Conservation (phyloP, 306 rosid genomes). For the Mimosa pudica region DNA sequence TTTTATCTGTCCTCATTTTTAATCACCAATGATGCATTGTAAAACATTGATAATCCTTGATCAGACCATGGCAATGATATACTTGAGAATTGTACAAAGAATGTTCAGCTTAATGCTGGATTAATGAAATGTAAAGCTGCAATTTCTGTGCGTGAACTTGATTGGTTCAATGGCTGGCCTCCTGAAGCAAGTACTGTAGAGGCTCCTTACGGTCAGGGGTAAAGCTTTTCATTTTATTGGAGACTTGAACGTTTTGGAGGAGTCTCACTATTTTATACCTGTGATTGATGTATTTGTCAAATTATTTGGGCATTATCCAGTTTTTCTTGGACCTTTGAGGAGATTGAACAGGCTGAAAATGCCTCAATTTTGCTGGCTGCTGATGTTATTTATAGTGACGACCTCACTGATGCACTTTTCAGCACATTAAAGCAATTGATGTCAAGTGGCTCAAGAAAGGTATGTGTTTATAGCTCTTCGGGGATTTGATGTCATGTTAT, state of each 20-base stretch:
- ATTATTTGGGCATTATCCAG: slow-evolving; percentile 49
- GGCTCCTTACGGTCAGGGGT: slow-evolving; percentile 52
- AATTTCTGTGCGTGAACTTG: slow-evolving; percentile 70
- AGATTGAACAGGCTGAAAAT: slow-evolving; percentile 67
- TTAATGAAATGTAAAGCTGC: slow-evolving; percentile 49
- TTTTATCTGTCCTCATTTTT: neutral
- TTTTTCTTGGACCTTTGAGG: slow-evolving; percentile 69
- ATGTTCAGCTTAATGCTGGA: slow-evolving; percentile 66
- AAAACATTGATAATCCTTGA: slow-evolving; percentile 31
- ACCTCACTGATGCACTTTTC: slow-evolving; percentile 83
- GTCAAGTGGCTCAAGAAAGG: slow-evolving; percentile 78
- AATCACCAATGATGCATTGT: neutral
- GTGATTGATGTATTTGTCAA: slow-evolving; percentile 13
- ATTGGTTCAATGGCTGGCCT: slow-evolving; percentile 88
- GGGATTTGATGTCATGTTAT: slow-evolving; percentile 12
- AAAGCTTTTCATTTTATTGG: slow-evolving; percentile 12
- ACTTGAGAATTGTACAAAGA: slow-evolving; percentile 79
- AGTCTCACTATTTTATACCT: slow-evolving; percentile 6
- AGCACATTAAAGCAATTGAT: slow-evolving; percentile 61
- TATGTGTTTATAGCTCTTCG: slow-evolving; percentile 22
- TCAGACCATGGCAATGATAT: slow-evolving; percentile 80
- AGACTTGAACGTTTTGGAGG: slow-evolving; percentile 16
- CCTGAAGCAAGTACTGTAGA: slow-evolving; percentile 54
- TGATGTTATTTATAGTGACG: slow-evolving; percentile 86
- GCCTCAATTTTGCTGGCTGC: slow-evolving; percentile 87